Evolutionary conservation across 177 flowering plant genomes (phyloP).

Genomic region (Vitis hybrid): DNA sequence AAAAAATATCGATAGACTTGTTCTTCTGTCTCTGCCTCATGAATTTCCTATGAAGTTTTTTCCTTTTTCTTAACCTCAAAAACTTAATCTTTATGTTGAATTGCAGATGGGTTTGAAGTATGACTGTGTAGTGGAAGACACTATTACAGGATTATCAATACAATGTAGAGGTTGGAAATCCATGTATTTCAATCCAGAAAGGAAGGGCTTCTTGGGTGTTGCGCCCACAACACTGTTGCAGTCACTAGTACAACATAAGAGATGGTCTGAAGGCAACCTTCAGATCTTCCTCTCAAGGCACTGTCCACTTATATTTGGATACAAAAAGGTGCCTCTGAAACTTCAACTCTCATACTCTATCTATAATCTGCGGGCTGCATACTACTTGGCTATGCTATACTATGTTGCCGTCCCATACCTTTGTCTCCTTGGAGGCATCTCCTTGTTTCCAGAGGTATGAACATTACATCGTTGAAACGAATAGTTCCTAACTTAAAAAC

Average conservation of each 20-base stretch:
- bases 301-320: constrained; percentile 28
- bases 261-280: constrained; percentile 37
- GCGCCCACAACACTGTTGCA: constrained; percentile 32
- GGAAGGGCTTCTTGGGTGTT: constrained; percentile 30
- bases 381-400: constrained; percentile 38
- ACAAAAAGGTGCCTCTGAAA: constrained; percentile 26
- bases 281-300: constrained; percentile 27
- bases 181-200: constrained; percentile 23
- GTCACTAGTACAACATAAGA: constrained; percentile 34
- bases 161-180: constrained; percentile 33
- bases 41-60: too few relatives aligned
- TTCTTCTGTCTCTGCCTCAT: too few relatives aligned
- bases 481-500: too few relatives aligned
- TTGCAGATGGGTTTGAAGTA: constrained; percentile 46
- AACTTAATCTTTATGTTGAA: too few relatives aligned
- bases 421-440: constrained; percentile 34
- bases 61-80: too few relatives aligned
- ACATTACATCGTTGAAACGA: too few relatives aligned
- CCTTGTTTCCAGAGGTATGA: constrained; percentile 56
- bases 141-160: constrained; percentile 31
- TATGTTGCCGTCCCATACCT: constrained; percentile 40
- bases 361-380: constrained; percentile 42
- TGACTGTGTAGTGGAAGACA: constrained; percentile 40
- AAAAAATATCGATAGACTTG: too few relatives aligned
- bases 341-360: constrained; percentile 40